These are phyloP conservation scores for Globisporangium paddicum DNA, from an alignment of 352 stramenopile species.

Conservation along the genomic window DNA sequence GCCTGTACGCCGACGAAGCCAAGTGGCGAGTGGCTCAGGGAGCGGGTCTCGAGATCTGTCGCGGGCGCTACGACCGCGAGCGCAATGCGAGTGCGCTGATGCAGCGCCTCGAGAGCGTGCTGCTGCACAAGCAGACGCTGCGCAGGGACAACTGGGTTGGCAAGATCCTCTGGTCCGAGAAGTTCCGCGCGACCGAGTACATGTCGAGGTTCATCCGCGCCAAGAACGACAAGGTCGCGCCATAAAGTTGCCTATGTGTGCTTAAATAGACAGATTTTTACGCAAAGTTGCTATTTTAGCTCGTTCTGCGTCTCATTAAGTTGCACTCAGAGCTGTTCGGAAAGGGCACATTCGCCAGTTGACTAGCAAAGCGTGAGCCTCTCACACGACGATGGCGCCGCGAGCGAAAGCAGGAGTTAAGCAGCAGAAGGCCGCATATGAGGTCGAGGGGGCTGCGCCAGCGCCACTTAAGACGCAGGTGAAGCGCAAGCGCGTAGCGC, in stretches of 20 bases:
- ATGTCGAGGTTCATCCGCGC: slow-evolving; percentile 79
- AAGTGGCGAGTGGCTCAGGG: slow-evolving; percentile 34
- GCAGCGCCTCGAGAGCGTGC: slow-evolving; percentile 35
- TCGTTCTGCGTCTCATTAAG: not conserved
- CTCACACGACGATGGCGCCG: not conserved
- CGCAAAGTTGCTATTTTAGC: not conserved
- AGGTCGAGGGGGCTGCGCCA: not conserved
- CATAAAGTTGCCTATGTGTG: not conserved
- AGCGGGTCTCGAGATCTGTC: slow-evolving; percentile 26
- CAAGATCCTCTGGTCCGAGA: slow-evolving; percentile 80
- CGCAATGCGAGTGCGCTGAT: slow-evolving; percentile 51
- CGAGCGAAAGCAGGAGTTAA: not conserved
- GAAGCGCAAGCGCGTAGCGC: slow-evolving; percentile 26
- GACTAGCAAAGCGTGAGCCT: not conserved
- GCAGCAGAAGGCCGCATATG: not conserved
- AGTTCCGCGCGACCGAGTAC: slow-evolving; percentile 78
- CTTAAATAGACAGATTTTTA: not conserved
- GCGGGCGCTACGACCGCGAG: slow-evolving; percentile 37
- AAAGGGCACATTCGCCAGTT: not conserved
- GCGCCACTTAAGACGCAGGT: slow-evolving; percentile 2
- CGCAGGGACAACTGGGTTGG: slow-evolving; percentile 63
- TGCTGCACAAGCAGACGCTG: slow-evolving; percentile 20
- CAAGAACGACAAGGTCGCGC: slow-evolving; percentile 40
- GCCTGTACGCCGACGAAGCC: slow-evolving; percentile 37
- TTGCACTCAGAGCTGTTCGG: not conserved